These are phyloP conservation scores for Fonsecaea erecta DNA, from an alignment of 2,329 filamentous ascomycete species.

Conservation along the genomic window DNA sequence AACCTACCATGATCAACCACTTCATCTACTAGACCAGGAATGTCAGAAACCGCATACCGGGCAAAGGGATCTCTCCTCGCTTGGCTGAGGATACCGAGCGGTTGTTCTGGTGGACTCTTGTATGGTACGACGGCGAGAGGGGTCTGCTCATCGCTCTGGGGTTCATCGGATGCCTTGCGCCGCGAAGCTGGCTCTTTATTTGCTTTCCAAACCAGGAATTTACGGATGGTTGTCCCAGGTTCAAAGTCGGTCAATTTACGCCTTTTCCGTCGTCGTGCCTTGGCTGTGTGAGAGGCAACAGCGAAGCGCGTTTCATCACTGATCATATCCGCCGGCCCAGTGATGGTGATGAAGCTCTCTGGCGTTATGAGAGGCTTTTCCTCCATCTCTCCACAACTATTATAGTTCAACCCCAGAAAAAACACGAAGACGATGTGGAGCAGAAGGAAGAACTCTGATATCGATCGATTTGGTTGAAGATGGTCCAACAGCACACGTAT, in stretches of 20 bases:
- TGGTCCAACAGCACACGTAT: background rate
- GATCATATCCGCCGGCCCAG: background rate
- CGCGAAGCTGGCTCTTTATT: background rate
- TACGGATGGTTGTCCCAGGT: background rate
- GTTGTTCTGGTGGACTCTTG: background rate
- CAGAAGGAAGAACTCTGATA: background rate
- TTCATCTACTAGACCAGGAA: background rate
- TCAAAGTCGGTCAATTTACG: background rate
- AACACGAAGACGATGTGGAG: background rate
- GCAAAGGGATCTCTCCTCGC: constrained; percentile 7
- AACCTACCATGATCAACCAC: constrained; percentile 8
- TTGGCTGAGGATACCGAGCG: background rate
- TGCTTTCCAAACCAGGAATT: constrained; percentile 2
- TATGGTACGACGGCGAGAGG: background rate
- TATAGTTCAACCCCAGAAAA: background rate
- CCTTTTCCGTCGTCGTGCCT: background rate
- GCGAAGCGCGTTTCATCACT: constrained; percentile 1
- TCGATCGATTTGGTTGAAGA: background rate
- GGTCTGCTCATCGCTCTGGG: background rate
- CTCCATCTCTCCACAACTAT: background rate
- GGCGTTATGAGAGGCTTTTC: background rate
- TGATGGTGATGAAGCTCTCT: constrained; percentile 1
- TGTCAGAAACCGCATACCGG: background rate
- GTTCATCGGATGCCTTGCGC: background rate
- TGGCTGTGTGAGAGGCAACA: background rate